Evolutionary conservation across 2,329 filamentous ascomycete species (phyloP).

Genomic region (Hysterium pulicare): DNA sequence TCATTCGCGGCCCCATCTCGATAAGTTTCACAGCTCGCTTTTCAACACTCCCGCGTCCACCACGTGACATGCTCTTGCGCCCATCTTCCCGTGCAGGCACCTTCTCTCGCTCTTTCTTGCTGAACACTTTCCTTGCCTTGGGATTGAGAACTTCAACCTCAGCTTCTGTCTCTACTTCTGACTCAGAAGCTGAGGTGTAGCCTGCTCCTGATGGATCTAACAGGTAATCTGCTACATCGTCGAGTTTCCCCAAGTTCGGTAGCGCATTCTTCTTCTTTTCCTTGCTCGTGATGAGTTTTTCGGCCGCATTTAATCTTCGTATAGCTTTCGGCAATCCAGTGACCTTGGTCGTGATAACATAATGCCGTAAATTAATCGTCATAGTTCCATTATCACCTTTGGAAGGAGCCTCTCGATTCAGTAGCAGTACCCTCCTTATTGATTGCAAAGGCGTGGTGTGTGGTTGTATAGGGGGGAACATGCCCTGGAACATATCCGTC

Average conservation of each 20-base stretch:
- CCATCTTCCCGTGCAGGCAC: slow-evolving; percentile 39
- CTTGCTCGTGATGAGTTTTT: slow-evolving; percentile 64
- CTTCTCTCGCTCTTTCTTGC: slow-evolving; percentile 48
- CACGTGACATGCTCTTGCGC: slow-evolving; percentile 33
- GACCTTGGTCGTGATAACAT: slow-evolving; percentile 86
- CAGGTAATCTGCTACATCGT: slow-evolving; percentile 93
- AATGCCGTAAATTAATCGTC: slow-evolving; percentile 84
- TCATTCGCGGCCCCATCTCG: slow-evolving; percentile 88
- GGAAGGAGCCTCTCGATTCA: slow-evolving; percentile 69
- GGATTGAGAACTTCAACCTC: slow-evolving; percentile 78
- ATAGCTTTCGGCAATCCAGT: slow-evolving; percentile 82
- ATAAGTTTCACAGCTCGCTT: slow-evolving; percentile 87
- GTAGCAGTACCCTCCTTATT: slow-evolving; percentile 85
- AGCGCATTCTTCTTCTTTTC: slow-evolving; percentile 63
- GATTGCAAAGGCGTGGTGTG: slow-evolving; percentile 84
- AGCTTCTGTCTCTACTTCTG: slow-evolving; percentile 88
- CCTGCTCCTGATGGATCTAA: slow-evolving; percentile 74
- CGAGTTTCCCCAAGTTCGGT: slow-evolving; percentile 84
- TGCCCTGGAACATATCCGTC: slow-evolving; percentile 90
- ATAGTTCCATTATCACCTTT: slow-evolving; percentile 55
- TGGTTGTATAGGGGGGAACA: slow-evolving; percentile 94
- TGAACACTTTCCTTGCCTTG: slow-evolving; percentile 61
- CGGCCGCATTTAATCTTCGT: slow-evolving; percentile 77
- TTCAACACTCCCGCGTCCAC: slow-evolving; percentile 58
- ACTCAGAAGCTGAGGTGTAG: slow-evolving; percentile 90